These are phyloP conservation scores for Acanthamoeba sp. DNA, from an alignment of 208 protist genomes.

Conservation along the genomic window DNA sequence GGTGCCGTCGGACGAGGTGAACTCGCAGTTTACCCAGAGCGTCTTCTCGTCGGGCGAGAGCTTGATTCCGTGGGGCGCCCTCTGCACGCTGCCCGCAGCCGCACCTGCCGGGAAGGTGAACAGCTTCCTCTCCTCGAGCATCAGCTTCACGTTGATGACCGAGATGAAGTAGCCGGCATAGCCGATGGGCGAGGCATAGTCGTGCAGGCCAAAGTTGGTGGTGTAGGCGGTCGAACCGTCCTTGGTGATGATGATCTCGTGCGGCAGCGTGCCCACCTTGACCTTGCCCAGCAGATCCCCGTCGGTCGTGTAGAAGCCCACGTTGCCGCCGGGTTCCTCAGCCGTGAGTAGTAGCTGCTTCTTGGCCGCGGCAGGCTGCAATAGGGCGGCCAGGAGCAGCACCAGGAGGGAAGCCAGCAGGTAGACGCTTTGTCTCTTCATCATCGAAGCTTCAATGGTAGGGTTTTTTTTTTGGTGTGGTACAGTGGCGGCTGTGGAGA, in stretches of 20 bases:
- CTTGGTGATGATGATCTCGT: conserved; percentile 15
- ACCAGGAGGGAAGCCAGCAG: not conserved
- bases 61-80: conserved; percentile 47
- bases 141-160: not conserved
- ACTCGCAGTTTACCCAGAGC: conserved; percentile 62
- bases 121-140: conserved; percentile 1
- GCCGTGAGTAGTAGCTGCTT: not conserved
- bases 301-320: conserved; percentile 19
- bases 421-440: not conserved
- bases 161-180: not conserved
- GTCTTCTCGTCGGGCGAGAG: not conserved
- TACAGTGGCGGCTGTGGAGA: too few species aligned
- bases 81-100: not conserved
- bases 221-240: conserved; percentile 1
- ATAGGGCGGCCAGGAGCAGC: not conserved
- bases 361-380: not conserved
- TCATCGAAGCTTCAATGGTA: not conserved
- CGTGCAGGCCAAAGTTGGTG: conserved; percentile 7
- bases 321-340: not conserved
- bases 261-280: not conserved
- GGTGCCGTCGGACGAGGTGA: not conserved
- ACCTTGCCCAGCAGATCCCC: conserved; percentile 38
- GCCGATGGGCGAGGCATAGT: conserved; percentile 7
- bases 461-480: too few species aligned
- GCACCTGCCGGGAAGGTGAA: not conserved